phyloP scores from a whole-genome alignment of 257 asterid species.

The Jaltomata sinuosa region DNA sequence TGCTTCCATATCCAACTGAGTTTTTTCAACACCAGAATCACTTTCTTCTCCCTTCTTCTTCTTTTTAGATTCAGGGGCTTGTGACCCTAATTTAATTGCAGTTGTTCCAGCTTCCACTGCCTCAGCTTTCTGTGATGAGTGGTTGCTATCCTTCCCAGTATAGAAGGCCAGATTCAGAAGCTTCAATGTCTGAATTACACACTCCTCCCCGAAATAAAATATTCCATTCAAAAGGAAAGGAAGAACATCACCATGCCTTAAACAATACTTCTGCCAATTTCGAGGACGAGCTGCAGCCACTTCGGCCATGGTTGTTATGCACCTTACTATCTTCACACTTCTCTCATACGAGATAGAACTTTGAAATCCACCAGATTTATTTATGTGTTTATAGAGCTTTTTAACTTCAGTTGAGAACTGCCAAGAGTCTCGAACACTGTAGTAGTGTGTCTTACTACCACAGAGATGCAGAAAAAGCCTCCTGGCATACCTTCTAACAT shows the following conservation, averaged over 20 bases:
- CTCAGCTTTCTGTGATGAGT: slow-evolving; percentile 67
- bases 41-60: slow-evolving; percentile 93
- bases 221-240: slow-evolving; percentile 78
- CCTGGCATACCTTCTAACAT: slow-evolving; percentile 91
- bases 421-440: slow-evolving; percentile 95
- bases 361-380: slow-evolving; percentile 92
- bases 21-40: slow-evolving; percentile 65
- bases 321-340: slow-evolving; percentile 89
- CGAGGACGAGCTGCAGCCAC: slow-evolving; percentile 94
- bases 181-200: slow-evolving; percentile 77
- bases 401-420: slow-evolving; percentile 85
- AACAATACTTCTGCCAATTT: slow-evolving; percentile 97
- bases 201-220: slow-evolving; percentile 88
- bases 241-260: slow-evolving; percentile 71
- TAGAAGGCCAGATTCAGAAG: slow-evolving; percentile 84
- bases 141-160: slow-evolving; percentile 70
- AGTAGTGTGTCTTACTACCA: slow-evolving; percentile 96
- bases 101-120: slow-evolving; percentile 51
- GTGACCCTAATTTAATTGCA: slow-evolving; percentile 60
- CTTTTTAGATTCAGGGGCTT: slow-evolving; percentile 64
- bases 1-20: slow-evolving; percentile 92
- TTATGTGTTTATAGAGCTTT: slow-evolving; percentile 82
- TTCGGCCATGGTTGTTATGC: slow-evolving; percentile 84
- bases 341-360: slow-evolving; percentile 81
- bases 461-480: slow-evolving; percentile 93